Evolutionary conservation across 2,329 filamentous ascomycete genomes (phyloP).

Genomic region (Xylariaceae sp.): DNA sequence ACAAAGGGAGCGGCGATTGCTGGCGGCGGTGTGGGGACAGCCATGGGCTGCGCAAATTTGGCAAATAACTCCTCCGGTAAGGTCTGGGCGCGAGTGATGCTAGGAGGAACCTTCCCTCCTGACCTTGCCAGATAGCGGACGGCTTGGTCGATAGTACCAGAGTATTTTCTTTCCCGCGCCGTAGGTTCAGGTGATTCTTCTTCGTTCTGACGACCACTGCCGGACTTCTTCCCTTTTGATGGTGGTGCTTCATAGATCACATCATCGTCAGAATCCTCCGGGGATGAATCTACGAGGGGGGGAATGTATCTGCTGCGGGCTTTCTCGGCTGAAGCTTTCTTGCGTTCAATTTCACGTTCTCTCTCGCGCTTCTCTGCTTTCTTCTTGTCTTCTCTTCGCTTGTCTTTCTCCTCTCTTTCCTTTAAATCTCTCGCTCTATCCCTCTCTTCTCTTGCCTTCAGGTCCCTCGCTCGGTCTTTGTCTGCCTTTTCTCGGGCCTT

Average conservation of each 20-base stretch:
- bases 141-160: slow-evolving; percentile 25
- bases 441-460: slow-evolving; percentile 28
- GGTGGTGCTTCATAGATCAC: slow-evolving; percentile 19
- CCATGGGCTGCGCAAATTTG: slow-evolving; percentile 21
- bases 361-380: slow-evolving; percentile 21
- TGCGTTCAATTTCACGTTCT: slow-evolving; percentile 29
- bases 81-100: slow-evolving; percentile 22
- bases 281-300: slow-evolving; percentile 21
- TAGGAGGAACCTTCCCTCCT: slow-evolving; percentile 19
- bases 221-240: slow-evolving; percentile 26
- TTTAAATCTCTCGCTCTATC: slow-evolving; percentile 25
- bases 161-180: slow-evolving; percentile 22
- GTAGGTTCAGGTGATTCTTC: slow-evolving; percentile 12
- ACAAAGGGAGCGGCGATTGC: slow-evolving; percentile 20
- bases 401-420: slow-evolving; percentile 32
- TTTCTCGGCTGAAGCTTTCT: slow-evolving; percentile 28
- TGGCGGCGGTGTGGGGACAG: slow-evolving; percentile 30
- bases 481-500: slow-evolving; percentile 19
- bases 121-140: slow-evolving; percentile 27
- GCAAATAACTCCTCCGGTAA: slow-evolving; percentile 17
- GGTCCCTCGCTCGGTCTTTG: slow-evolving; percentile 31
- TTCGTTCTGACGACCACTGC: slow-evolving; percentile 24
- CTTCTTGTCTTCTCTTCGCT: slow-evolving; percentile 22
- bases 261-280: slow-evolving; percentile 19
- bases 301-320: slow-evolving; percentile 20